phyloP scores from a whole-genome alignment of 2,329 filamentous ascomycete genomes.

The Acephala macrosclerotiorum region DNA sequence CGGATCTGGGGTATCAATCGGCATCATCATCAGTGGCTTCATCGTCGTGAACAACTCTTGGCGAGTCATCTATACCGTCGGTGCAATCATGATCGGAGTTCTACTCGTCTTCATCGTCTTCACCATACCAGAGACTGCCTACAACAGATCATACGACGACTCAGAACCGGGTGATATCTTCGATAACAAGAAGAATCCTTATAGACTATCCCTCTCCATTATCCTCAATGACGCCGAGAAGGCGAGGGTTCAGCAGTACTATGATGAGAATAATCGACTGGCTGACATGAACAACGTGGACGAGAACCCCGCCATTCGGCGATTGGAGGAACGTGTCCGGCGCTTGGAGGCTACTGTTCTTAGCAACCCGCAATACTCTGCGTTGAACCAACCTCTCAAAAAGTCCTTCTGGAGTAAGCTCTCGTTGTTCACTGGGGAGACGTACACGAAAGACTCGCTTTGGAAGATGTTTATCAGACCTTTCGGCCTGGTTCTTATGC shows the following conservation, averaged over 20 bases:
- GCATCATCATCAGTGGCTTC: constrained; percentile 30
- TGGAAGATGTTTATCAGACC: constrained; percentile 58
- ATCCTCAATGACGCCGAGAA: constrained; percentile 28
- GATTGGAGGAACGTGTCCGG: constrained; percentile 25
- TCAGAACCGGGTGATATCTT: constrained; percentile 34
- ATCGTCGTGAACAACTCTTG: constrained; percentile 56
- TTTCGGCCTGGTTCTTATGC: constrained; percentile 56
- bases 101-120: constrained; percentile 59
- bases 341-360: constrained; percentile 29
- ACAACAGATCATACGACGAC: constrained; percentile 44
- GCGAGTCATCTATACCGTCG: constrained; percentile 60
- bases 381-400: constrained; percentile 22
- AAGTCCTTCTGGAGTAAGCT: constrained; percentile 48
- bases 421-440: constrained; percentile 48
- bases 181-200: constrained; percentile 27
- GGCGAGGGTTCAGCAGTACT: constrained; percentile 19
- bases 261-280: constrained; percentile 12
- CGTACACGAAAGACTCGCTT: constrained; percentile 54
- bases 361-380: constrained; percentile 31
- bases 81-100: constrained; percentile 55
- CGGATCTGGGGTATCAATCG: constrained; percentile 43
- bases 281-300: neutral
- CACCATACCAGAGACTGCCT: constrained; percentile 62
- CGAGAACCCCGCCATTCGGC: constrained; percentile 11
- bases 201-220: constrained; percentile 28